Evolutionary conservation across 805 yeast species (phyloP).

Genomic region (Candida tibetensis): DNA sequence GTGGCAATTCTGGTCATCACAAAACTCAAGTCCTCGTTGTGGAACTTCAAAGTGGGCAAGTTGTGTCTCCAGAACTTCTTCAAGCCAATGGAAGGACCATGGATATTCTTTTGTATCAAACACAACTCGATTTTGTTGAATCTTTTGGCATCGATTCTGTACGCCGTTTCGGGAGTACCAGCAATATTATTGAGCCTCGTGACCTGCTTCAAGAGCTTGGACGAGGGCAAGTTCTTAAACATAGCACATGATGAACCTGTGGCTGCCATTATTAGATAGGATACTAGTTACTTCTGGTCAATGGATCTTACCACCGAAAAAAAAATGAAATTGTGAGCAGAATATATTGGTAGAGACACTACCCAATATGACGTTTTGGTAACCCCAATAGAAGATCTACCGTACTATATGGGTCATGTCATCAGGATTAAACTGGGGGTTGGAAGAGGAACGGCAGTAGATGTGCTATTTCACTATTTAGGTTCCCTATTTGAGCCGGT

Average conservation of each 20-base stretch:
- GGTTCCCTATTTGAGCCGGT: too few species aligned
- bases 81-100: slow-evolving; percentile 61
- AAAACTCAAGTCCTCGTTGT: slow-evolving; percentile 70
- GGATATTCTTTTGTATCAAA: slow-evolving; percentile 41
- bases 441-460: too few species aligned
- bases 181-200: slow-evolving; percentile 50
- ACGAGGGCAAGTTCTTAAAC: slow-evolving; percentile 34
- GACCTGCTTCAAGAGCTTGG: slow-evolving; percentile 46
- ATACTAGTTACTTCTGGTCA: too few species aligned
- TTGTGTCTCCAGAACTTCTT: slow-evolving; percentile 72
- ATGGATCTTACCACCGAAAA: too few species aligned
- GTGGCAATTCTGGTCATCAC: slow-evolving; percentile 54
- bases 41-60: slow-evolving; percentile 76
- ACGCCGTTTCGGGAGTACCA: slow-evolving; percentile 44
- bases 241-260: slow-evolving; percentile 3
- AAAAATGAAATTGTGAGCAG: too few species aligned
- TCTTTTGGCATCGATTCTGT: slow-evolving; percentile 22
- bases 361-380: too few species aligned
- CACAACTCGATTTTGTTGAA: slow-evolving; percentile 47
- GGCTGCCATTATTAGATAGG: background rate
- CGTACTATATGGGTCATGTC: too few species aligned
- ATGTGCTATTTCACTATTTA: too few species aligned
- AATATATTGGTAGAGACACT: too few species aligned
- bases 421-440: too few species aligned
- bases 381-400: too few species aligned